A percentile compares a stretch with the other conserved stretches of the same genome.
Evolutionary conservation across 2,329 filamentous ascomycete genomes (phyloP).

Genomic region (Blastomyces percursus): DNA sequence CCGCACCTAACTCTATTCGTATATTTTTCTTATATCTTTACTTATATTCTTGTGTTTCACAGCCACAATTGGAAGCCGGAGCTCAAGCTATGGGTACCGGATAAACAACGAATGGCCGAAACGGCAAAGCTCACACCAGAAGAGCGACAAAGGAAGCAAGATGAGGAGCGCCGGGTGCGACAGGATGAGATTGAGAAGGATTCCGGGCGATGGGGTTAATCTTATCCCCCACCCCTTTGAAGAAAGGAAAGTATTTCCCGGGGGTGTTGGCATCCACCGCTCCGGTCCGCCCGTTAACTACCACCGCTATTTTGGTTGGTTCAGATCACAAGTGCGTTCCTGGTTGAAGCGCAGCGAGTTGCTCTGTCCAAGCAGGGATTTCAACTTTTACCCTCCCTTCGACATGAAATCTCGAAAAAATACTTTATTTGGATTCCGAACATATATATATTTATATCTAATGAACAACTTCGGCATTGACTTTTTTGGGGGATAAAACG

Average conservation of each 20-base stretch:
- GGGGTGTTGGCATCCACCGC: too few relatives aligned
- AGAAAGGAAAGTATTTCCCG: too few relatives aligned
- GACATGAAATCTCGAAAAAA: neutral
- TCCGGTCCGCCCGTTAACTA: too few relatives aligned
- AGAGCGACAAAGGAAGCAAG: constrained; percentile 7
- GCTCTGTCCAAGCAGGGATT: too few relatives aligned
- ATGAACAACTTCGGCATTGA: too few relatives aligned
- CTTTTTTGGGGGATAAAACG: too few relatives aligned
- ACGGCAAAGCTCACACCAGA: neutral
- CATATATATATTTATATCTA: too few relatives aligned
- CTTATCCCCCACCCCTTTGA: neutral
- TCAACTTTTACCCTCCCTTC: neutral
- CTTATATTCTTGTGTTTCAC: neutral
- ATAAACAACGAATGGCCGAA: constrained; percentile 16
- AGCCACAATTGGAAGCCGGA: constrained; percentile 31
- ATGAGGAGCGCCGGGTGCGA: constrained; percentile 3
- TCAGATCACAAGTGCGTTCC: too few relatives aligned
- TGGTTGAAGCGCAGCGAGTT: too few relatives aligned
- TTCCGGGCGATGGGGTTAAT: neutral
- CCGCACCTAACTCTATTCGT: too few relatives aligned
- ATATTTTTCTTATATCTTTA: neutral
- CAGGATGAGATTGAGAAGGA: neutral
- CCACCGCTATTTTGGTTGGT: too few relatives aligned
- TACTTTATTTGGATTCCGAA: neutral
- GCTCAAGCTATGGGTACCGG: constrained; percentile 25